Evolutionary conservation across 768 basidiomycete species (phyloP).

Genomic region (Boletus vermiculosoides): DNA sequence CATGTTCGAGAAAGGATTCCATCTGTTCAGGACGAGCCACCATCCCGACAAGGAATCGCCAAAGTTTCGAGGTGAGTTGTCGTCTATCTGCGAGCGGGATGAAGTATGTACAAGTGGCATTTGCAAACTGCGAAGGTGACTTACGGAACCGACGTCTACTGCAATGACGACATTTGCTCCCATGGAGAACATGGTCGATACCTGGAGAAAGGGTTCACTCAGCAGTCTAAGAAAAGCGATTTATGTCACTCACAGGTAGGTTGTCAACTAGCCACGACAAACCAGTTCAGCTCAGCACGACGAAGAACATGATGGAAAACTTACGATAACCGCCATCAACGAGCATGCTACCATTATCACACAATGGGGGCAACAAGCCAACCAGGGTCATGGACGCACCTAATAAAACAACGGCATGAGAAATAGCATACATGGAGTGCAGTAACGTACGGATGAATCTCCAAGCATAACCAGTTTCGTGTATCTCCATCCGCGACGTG

Average conservation of each 20-base stretch:
- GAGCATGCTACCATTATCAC: slow-evolving; percentile 89
- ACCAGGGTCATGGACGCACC: slow-evolving; percentile 98
- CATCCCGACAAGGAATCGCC: slow-evolving; percentile 95
- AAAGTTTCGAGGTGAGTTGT: slow-evolving; percentile 92
- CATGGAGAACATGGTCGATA: slow-evolving; percentile 87
- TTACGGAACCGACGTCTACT: slow-evolving; percentile 85
- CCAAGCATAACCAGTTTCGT: slow-evolving; percentile 99
- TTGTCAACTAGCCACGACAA: slow-evolving; percentile 66
- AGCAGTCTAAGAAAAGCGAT: neutral
- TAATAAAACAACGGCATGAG: slow-evolving; percentile 28
- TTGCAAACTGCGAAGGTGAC: slow-evolving; percentile 25
- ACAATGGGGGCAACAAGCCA: slow-evolving; percentile 90
- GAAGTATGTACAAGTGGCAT: neutral
- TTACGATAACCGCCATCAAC: slow-evolving; percentile 88
- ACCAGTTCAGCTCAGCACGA: slow-evolving; percentile 11
- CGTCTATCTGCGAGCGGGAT: slow-evolving; percentile 57
- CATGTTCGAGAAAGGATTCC: slow-evolving; percentile 85
- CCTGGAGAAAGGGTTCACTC: slow-evolving; percentile 43
- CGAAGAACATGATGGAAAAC: slow-evolving; percentile 25
- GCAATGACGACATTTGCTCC: slow-evolving; percentile 91
- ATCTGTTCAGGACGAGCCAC: slow-evolving; percentile 92
- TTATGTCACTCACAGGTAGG: slow-evolving; percentile 59
- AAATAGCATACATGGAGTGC: neutral
- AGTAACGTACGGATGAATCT: slow-evolving; percentile 70
- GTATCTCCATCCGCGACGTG: slow-evolving; percentile 94